Percentiles rank a stretch among this genome's conserved stretches.
Conservation (phyloP, 108 stramenopile genomes). For the Cyclotella atomus region DNA sequence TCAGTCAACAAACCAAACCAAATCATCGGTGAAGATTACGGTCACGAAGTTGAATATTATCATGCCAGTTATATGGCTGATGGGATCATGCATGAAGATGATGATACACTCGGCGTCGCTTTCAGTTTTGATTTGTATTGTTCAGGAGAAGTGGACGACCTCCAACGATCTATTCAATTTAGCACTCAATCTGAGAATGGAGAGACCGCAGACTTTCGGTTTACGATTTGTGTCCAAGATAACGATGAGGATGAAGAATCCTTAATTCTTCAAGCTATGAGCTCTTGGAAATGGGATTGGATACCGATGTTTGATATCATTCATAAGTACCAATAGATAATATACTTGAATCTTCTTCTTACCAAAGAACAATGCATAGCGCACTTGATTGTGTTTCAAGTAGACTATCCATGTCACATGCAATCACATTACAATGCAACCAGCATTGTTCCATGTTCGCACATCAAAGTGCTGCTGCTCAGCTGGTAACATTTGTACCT, state of each 20-base stretch:
- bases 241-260: no score
- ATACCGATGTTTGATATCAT: no score
- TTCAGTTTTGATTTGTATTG: neutral
- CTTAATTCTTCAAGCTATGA: no score
- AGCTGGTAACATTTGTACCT: conserved; percentile 62
- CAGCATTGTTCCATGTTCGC: conserved; percentile 17
- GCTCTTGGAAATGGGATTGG: no score
- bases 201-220: no score
- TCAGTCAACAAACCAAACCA: neutral
- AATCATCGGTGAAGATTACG: neutral
- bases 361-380: no score
- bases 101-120: neutral
- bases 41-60: neutral
- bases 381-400: no score
- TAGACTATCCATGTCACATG: neutral
- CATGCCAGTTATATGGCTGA: neutral
- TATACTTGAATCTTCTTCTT: no score
- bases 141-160: neutral
- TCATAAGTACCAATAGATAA: no score
- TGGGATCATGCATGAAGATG: neutral
- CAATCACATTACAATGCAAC: conserved; percentile 42
- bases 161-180: no score
- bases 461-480: conserved; percentile 34
- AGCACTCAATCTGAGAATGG: no score
- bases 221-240: no score